Evolutionary conservation across 176 grass and related monocot genomes (phyloP).

Genomic region (Oropetium thomaeum): DNA sequence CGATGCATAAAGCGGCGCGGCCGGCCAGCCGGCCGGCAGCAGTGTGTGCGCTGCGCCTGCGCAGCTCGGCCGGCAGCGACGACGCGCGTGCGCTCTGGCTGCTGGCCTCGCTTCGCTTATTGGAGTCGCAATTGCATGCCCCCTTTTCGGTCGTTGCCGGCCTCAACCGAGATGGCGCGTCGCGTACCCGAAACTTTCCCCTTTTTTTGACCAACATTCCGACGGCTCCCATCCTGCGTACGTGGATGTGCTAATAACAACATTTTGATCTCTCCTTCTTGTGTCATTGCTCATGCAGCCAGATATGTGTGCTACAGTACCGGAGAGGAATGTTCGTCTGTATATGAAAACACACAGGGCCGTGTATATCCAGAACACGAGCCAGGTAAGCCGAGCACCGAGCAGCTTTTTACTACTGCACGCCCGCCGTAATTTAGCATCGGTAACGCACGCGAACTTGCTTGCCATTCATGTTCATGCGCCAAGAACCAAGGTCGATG

Average conservation of each 20-base stretch:
- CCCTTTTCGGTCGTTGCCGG: constrained; percentile 20
- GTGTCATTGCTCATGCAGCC: too few species aligned
- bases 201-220: constrained; percentile 21
- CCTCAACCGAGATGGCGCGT: constrained; percentile 1
- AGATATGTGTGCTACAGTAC: background rate
- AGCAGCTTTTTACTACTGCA: background rate
- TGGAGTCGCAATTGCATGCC: background rate
- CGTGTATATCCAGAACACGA: background rate
- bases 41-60: too few species aligned
- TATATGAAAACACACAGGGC: background rate
- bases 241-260: too few species aligned
- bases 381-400: background rate
- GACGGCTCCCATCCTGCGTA: too few species aligned
- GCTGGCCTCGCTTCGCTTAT: background rate
- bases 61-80: background rate
- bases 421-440: constrained; percentile 2
- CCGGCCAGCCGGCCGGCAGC: background rate
- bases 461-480: background rate
- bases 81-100: constrained; percentile 14
- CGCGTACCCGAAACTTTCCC: background rate
- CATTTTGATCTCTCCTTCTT: too few species aligned
- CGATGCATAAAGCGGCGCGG: constrained; percentile 19
- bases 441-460: background rate
- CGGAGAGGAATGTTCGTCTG: background rate
- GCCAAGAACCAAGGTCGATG: background rate